phyloP scores from a whole-genome alignment of 192 early-diverging fungal species.

The Rhizoclosmatium sp. region DNA sequence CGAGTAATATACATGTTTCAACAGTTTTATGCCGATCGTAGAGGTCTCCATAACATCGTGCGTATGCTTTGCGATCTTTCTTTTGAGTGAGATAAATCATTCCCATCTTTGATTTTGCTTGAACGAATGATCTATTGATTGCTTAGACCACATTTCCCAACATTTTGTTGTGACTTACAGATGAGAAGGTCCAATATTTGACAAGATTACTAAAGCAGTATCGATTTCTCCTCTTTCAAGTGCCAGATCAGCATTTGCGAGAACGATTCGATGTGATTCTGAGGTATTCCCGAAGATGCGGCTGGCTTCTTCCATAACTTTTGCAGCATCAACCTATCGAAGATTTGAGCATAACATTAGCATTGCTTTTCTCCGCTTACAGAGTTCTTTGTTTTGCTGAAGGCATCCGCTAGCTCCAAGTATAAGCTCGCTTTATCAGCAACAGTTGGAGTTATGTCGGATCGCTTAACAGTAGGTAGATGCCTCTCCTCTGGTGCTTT shows the following conservation, averaged over 20 bases:
- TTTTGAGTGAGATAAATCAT: conserved; percentile 61
- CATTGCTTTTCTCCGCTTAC: conserved; percentile 23
- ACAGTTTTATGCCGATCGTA: conserved; percentile 54
- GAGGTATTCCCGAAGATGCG: conserved; percentile 49
- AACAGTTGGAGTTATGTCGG: conserved; percentile 29
- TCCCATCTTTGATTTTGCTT: conserved; percentile 55
- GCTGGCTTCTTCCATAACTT: conserved; percentile 54
- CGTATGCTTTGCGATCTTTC: conserved; percentile 60
- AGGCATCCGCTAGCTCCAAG: conserved; percentile 51
- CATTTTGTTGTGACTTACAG: conserved; percentile 11
- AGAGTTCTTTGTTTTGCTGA: conserved; percentile 48
- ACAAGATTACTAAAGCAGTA: conserved; percentile 48
- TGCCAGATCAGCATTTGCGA: conserved; percentile 54
- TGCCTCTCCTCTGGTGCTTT: neutral
- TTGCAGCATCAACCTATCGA: conserved; percentile 45
- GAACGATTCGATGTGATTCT: conserved; percentile 48
- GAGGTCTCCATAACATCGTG: conserved; percentile 57
- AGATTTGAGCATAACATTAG: neutral
- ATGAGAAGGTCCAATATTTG: conserved; percentile 43
- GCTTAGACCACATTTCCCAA: neutral
- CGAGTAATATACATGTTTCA: conserved; percentile 58
- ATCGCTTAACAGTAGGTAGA: conserved; percentile 32
- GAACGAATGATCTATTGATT: conserved; percentile 44
- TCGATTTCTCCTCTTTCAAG: conserved; percentile 53
- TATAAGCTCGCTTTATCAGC: conserved; percentile 50